Evolutionary conservation across 1,139 yeast species (phyloP), one percentile per base, ranked within the genome.

Genomic region (Diutina siamensis): DNA sequence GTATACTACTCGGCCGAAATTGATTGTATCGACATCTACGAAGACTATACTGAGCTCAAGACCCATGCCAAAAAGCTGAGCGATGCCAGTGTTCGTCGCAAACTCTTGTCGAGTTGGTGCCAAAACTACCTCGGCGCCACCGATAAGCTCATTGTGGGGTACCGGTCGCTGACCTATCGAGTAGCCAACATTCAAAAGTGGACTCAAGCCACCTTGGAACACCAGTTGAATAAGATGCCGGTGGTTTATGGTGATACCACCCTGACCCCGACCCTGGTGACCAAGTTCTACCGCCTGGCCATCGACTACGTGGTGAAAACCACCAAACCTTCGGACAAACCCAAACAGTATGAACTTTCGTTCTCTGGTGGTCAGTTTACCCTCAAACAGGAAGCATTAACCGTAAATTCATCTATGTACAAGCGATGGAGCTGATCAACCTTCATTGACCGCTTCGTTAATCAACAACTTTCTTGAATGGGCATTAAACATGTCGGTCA

Each of bases 381-480:
- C 40, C 22, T 25, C 13, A 17, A 38, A 38, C 42, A 12, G n/a
- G 15, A n/a, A 20, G 32, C 20, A 15, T 25, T 38, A 38, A 38
- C 32, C 42, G 4, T 38, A 22, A 25, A 22, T 38, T 8, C 25
- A 17, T 22, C 44, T 42, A 42, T 42, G 31, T 42, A 42, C 44
- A 42, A 17, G 28, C 18, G 9, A 18, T 4, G 4, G n/a, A 12
- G n/a, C 12, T 25, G n/a, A n/a, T n/a, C n/a, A 38, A 38, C 20
- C 22, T 40, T 47, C 50, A 27, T 49, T 46, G 38, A 83, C 76
- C 51, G 83, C 79, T 49, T 83, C 89, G 56, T 81, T 71, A 51
- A 83, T 69, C 44, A 76, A 76, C 55, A 83, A 64, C 57, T 77
- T 74, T 65, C 88, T 77, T 3, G 89, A 82, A 57, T 83, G 89